These are phyloP conservation scores for Gynandropsis gynandra DNA, from an alignment of 345 rosid species.

Conservation along the genomic window DNA sequence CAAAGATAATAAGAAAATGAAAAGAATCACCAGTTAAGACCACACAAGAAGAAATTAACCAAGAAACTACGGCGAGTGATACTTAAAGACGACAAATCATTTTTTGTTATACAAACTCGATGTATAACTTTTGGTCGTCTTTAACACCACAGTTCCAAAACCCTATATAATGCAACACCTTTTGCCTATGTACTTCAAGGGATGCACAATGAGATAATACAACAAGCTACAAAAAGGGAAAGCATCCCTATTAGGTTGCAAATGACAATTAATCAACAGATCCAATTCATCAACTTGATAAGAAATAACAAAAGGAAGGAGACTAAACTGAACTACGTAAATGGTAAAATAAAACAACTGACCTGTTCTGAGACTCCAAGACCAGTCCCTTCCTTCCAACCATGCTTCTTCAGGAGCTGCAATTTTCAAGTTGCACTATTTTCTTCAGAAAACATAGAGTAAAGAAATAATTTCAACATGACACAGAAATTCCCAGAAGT, in stretches of 20 bases:
- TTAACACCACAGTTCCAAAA: no score
- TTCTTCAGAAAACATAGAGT: not conserved
- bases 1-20: not conserved
- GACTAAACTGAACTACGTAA: no score
- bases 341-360: slow-evolving; percentile 6
- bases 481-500: not conserved
- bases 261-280: not conserved
- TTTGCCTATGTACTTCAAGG: not conserved
- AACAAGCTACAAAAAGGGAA: not conserved
- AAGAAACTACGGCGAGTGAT: not conserved
- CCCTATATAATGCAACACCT: no score
- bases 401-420: slow-evolving; percentile 89
- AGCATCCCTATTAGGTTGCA: slow-evolving; percentile 3
- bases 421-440: not conserved
- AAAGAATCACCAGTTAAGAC: not conserved
- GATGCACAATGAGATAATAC: slow-evolving; percentile 3
- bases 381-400: slow-evolving; percentile 95
- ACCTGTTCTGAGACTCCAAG: slow-evolving; percentile 82
- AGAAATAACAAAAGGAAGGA: not conserved
- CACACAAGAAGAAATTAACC: not conserved
- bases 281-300: not conserved
- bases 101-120: no score
- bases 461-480: not conserved
- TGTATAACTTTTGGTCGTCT: not conserved
- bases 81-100: no score